Conservation (phyloP, 306 rosid species). For the Trifolium dubium region DNA sequence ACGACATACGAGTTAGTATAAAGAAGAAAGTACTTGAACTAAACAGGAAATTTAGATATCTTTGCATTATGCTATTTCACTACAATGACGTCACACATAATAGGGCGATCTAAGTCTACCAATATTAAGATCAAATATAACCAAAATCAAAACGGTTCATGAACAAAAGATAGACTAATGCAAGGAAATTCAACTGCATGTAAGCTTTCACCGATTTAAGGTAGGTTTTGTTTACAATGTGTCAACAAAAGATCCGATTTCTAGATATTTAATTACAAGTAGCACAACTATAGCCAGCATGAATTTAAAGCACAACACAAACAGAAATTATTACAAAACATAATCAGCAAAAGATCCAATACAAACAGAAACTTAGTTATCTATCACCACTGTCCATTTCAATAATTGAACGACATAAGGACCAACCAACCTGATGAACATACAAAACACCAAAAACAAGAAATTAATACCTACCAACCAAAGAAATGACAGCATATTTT, state of each 20-base stretch:
- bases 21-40: conserved; percentile 13
- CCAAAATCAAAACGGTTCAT: conserved; percentile 5
- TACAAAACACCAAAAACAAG: conserved; percentile 34
- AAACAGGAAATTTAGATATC: conserved; percentile 9
- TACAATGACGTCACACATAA: neutral
- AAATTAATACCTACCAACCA: conserved; percentile 44
- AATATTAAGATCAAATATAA: neutral
- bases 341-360: conserved; percentile 18
- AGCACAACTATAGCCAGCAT: neutral
- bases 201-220: conserved; percentile 15
- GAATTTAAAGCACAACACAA: conserved; percentile 4
- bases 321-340: conserved; percentile 19
- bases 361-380: conserved; percentile 16
- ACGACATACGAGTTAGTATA: neutral
- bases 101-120: neutral
- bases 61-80: conserved; percentile 7
- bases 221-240: conserved; percentile 3
- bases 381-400: conserved; percentile 24
- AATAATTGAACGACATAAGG: conserved; percentile 27
- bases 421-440: conserved; percentile 33
- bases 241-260: neutral
- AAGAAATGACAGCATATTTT: conserved; percentile 16
- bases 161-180: neutral
- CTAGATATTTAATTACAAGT: conserved; percentile 15
- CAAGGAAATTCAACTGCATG: conserved; percentile 17